A percentile compares a stretch with the other conserved stretches of the same genome.
Evolutionary conservation across 23 red algal species (phyloP).

Genomic region (Gracilaria caudata): DNA sequence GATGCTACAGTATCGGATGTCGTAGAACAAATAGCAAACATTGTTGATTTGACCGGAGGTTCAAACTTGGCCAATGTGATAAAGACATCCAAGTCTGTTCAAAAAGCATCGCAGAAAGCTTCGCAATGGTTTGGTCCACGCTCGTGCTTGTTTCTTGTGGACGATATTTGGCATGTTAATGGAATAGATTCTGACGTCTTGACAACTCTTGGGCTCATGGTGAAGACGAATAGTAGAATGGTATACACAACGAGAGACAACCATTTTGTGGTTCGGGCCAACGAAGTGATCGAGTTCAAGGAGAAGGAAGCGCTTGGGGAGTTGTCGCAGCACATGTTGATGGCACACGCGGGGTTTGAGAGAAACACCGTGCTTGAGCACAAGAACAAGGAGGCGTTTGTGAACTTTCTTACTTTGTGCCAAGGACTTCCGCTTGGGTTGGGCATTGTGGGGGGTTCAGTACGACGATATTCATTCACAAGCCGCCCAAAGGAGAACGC

Average conservation of each 20-base stretch:
- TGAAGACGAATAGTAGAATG: constrained; percentile 14
- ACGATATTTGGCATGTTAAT: constrained; percentile 26
- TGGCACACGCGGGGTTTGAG: constrained; percentile 12
- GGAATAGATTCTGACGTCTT: constrained; percentile 25
- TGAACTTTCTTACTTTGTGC: background rate
- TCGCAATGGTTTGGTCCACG: constrained; percentile 1
- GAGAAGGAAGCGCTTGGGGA: background rate
- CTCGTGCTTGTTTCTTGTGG: constrained; percentile 5
- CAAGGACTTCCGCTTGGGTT: constrained; percentile 18
- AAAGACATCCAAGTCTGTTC: background rate
- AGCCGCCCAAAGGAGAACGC: constrained; percentile 4
- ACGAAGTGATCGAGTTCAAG: constrained; percentile 2
- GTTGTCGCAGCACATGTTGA: background rate
- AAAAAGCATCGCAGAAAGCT: constrained; percentile 4
- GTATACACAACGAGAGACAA: no score
- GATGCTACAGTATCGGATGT: background rate
- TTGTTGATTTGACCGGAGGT: constrained; percentile 11
- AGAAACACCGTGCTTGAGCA: background rate
- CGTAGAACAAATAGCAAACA: background rate
- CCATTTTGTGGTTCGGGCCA: background rate
- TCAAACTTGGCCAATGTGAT: background rate
- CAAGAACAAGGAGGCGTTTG: background rate
- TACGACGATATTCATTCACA: constrained; percentile 9
- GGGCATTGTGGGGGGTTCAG: constrained; percentile 7
- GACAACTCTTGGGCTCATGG: constrained; percentile 1